A percentile compares a stretch with the other conserved stretches of the same genome.
Evolutionary conservation across 306 rosid species (phyloP).

Genomic region (Cicer arietinum): DNA sequence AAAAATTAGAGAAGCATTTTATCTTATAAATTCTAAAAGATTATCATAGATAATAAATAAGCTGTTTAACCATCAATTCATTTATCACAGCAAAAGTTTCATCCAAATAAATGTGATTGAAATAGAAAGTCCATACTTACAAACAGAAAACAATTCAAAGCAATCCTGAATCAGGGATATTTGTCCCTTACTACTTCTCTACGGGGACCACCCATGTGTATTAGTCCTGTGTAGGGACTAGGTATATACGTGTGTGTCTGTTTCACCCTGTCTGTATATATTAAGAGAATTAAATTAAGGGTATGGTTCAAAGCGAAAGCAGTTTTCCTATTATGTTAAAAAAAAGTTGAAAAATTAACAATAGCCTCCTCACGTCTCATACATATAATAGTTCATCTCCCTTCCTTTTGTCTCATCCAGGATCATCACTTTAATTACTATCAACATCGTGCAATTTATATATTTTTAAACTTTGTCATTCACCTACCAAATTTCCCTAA

Average conservation of each 20-base stretch:
- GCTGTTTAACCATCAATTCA: neutral
- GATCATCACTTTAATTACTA: slow-evolving; percentile 14
- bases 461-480: neutral
- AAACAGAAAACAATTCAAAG: slow-evolving; percentile 11
- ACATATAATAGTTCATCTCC: neutral
- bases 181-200: neutral
- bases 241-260: neutral
- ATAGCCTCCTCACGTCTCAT: neutral
- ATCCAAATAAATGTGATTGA: slow-evolving; percentile 3
- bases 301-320: neutral
- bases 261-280: slow-evolving; percentile 1
- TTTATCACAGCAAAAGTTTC: neutral
- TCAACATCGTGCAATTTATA: slow-evolving; percentile 36
- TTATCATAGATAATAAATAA: neutral
- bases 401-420: slow-evolving; percentile 26
- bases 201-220: slow-evolving; percentile 40
- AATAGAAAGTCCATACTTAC: neutral
- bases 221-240: slow-evolving; percentile 11
- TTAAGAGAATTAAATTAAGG: neutral
- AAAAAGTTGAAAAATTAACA: neutral
- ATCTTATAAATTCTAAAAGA: neutral
- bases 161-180: slow-evolving; percentile 11
- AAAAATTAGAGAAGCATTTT: no score
- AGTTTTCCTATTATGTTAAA: neutral
- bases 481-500: slow-evolving; percentile 14